Conservation (phyloP, 2,329 filamentous ascomycete species). For the Fusarium chlamydosporum region DNA sequence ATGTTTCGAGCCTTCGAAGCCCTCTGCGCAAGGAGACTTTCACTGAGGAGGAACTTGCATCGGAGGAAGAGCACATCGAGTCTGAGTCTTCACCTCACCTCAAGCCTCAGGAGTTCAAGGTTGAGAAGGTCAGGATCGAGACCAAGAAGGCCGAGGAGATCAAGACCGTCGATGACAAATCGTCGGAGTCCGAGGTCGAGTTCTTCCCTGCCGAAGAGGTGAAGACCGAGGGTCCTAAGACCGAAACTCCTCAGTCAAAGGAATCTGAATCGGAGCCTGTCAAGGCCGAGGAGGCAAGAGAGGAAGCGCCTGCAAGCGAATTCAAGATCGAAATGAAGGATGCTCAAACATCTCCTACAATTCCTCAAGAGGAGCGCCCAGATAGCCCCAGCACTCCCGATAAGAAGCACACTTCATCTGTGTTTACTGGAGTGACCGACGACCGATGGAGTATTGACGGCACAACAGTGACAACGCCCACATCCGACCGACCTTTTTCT, state of each 20-base stretch:
- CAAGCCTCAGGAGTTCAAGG: slow-evolving; percentile 41
- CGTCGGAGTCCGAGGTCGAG: slow-evolving; percentile 45
- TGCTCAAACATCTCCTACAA: slow-evolving; percentile 22
- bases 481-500: slow-evolving; percentile 56
- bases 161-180: slow-evolving; percentile 22
- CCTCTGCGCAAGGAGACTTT: slow-evolving; percentile 67
- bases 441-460: slow-evolving; percentile 57
- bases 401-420: slow-evolving; percentile 57
- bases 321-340: slow-evolving; percentile 27
- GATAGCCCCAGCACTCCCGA: slow-evolving; percentile 52
- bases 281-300: slow-evolving; percentile 8
- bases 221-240: slow-evolving; percentile 19
- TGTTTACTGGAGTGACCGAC: slow-evolving; percentile 57
- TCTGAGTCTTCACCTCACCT: slow-evolving; percentile 42
- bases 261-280: slow-evolving; percentile 11
- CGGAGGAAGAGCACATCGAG: slow-evolving; percentile 45
- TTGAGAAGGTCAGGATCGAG: slow-evolving; percentile 36
- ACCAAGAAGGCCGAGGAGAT: slow-evolving; percentile 23
- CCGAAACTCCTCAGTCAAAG: slow-evolving; percentile 10
- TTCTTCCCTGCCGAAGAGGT: slow-evolving; percentile 42
- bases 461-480: slow-evolving; percentile 57
- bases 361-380: slow-evolving; percentile 42
- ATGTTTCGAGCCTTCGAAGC: slow-evolving; percentile 68
- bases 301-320: slow-evolving; percentile 7
- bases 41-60: slow-evolving; percentile 51